Conservation (phyloP, 208 protist species). For the Naegleria fowleri region DNA sequence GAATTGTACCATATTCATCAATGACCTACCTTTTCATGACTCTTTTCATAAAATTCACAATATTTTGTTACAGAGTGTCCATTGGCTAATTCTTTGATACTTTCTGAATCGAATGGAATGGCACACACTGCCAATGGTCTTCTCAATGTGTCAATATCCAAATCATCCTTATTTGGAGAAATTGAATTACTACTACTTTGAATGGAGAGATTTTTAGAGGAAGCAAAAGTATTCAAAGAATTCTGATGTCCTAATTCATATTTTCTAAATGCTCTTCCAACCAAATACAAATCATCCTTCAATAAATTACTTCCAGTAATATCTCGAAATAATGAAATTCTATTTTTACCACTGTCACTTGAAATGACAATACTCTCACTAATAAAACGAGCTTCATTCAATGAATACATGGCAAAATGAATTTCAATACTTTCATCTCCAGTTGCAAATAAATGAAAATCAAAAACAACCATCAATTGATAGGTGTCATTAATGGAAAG, state of each 20-base stretch:
- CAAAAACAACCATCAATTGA: slow-evolving; percentile 3
- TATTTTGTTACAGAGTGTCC: background rate
- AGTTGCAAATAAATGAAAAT: background rate
- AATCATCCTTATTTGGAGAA: background rate
- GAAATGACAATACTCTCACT: background rate
- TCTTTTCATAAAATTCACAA: slow-evolving; percentile 5
- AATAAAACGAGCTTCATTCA: background rate
- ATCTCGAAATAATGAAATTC: background rate
- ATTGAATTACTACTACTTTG: background rate
- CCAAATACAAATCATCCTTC: background rate
- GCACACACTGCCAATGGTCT: background rate
- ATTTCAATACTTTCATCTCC: background rate
- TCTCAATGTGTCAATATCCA: background rate
- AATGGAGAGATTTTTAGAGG: background rate
- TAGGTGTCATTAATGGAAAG: background rate
- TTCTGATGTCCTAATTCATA: background rate
- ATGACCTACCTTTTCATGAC: background rate
- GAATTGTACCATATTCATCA: too few relatives aligned
- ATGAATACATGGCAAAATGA: background rate
- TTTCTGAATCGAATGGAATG: background rate
- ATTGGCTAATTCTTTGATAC: background rate
- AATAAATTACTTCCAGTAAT: background rate
- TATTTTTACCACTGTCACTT: background rate
- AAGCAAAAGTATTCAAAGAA: background rate
- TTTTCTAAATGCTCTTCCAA: background rate